Evolutionary conservation across 2,329 filamentous ascomycete species (phyloP).

Genomic region (Fusarium pseudocircinatum): DNA sequence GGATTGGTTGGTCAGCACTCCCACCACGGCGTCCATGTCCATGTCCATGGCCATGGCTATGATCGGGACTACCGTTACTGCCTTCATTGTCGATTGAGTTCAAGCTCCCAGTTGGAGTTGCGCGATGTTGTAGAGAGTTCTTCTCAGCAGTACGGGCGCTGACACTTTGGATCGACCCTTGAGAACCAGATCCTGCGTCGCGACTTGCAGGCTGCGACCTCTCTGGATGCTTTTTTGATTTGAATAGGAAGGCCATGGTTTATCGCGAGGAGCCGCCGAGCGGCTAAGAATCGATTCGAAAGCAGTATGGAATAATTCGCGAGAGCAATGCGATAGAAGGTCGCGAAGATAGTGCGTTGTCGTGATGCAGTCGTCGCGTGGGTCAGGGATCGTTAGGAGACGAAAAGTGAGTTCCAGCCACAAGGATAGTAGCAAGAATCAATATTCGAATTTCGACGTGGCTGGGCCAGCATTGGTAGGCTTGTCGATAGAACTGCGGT

Average conservation of each 20-base stretch:
- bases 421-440: slow-evolving; percentile 46
- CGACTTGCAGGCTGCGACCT: slow-evolving; percentile 63
- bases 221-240: slow-evolving; percentile 80
- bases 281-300: slow-evolving; percentile 41
- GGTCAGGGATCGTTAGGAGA: slow-evolving; percentile 27
- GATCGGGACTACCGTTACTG: slow-evolving; percentile 70
- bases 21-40: slow-evolving; percentile 59
- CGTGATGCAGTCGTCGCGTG: slow-evolving; percentile 32
- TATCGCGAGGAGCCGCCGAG: slow-evolving; percentile 51
- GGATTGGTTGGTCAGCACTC: slow-evolving; percentile 60
- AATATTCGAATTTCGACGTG: slow-evolving; percentile 53
- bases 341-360: slow-evolving; percentile 6
- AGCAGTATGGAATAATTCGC: slow-evolving; percentile 28
- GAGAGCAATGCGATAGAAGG: slow-evolving; percentile 8
- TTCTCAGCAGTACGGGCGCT: slow-evolving; percentile 63
- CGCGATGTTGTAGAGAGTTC: slow-evolving; percentile 60
- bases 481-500: slow-evolving; percentile 39
- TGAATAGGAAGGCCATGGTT: slow-evolving; percentile 84
- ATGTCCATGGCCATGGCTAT: slow-evolving; percentile 58
- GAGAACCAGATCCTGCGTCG: slow-evolving; percentile 59
- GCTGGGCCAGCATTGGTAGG: slow-evolving; percentile 56
- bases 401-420: slow-evolving; percentile 38
- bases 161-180: slow-evolving; percentile 60
- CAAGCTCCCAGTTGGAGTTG: slow-evolving; percentile 80
- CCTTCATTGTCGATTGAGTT: slow-evolving; percentile 73